Conservation (phyloP, 352 stramenopile genomes). For the Pythium pyrilobum region DNA sequence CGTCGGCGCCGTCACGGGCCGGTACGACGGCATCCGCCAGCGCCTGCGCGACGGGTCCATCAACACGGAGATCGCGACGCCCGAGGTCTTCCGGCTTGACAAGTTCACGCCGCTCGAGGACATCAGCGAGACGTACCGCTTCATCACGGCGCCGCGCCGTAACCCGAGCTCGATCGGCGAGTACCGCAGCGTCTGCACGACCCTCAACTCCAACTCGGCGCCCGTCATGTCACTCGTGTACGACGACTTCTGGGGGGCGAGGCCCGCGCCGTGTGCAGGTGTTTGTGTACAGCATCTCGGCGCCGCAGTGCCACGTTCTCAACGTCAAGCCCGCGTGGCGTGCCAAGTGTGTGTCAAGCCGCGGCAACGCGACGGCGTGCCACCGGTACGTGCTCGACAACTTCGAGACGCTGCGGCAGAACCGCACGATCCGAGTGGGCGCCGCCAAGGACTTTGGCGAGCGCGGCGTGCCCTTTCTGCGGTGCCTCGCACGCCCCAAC, state of each 20-base stretch:
- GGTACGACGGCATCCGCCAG: slow-evolving; percentile 9
- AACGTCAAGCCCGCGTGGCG: neutral
- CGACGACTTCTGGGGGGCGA: slow-evolving; percentile 29
- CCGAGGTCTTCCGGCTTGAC: neutral
- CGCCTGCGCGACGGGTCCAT: slow-evolving; percentile 10
- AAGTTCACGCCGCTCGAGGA: slow-evolving; percentile 19
- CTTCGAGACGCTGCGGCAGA: slow-evolving; percentile 27
- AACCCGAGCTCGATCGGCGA: slow-evolving; percentile 13
- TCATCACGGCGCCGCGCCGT: slow-evolving; percentile 20
- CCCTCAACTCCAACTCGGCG: slow-evolving; percentile 9
- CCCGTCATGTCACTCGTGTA: slow-evolving; percentile 20
- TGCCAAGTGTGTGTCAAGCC: slow-evolving; percentile 23
- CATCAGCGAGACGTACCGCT: slow-evolving; percentile 12
- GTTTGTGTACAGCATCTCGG: slow-evolving; percentile 28
- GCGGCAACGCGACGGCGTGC: slow-evolving; percentile 27
- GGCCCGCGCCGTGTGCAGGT: slow-evolving; percentile 16
- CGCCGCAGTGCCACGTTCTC: slow-evolving; percentile 16
- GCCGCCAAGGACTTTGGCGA: slow-evolving; percentile 30
- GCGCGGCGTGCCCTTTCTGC: slow-evolving; percentile 35
- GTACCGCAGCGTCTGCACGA: slow-evolving; percentile 21
- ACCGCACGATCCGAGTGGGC: slow-evolving; percentile 27
- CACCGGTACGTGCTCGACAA: slow-evolving; percentile 42
- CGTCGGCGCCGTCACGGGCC: slow-evolving; percentile 1
- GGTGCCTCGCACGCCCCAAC: slow-evolving; percentile 33
- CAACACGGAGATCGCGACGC: slow-evolving; percentile 18